Conservation (phyloP, 257 asterid genomes). For the Eucommia ulmoides region DNA sequence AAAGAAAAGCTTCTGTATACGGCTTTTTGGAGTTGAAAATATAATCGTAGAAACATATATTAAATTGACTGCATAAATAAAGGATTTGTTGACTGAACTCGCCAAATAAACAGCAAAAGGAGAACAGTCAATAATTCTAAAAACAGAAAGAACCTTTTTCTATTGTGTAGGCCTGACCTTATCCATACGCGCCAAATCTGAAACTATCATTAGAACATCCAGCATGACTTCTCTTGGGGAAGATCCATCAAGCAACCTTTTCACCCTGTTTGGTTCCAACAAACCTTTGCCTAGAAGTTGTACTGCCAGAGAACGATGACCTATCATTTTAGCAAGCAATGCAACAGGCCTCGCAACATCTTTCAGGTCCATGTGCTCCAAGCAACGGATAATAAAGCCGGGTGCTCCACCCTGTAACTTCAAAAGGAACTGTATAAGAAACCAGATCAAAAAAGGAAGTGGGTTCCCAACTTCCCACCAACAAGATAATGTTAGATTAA, state of each 20-base stretch:
- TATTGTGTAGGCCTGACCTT: no score
- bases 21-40: not conserved
- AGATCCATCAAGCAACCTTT: constrained; percentile 47
- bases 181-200: constrained; percentile 98
- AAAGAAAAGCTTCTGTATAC: not conserved
- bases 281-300: constrained; percentile 84
- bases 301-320: constrained; percentile 68
- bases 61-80: no score
- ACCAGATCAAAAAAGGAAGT: not conserved
- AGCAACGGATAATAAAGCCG: constrained; percentile 51
- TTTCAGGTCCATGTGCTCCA: constrained; percentile 68
- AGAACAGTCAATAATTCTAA: not conserved
- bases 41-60: not conserved
- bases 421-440: constrained; percentile 10
- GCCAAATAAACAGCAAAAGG: not conserved
- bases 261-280: constrained; percentile 65
- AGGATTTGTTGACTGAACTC: not conserved
- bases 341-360: constrained; percentile 79
- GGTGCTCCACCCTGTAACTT: constrained; percentile 60
- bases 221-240: constrained; percentile 73
- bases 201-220: constrained; percentile 89
- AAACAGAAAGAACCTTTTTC: not conserved
- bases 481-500: not conserved
- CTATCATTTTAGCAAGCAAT: constrained; percentile 72
- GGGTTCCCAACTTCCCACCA: not conserved